Conservation (phyloP, 1,284 basidiomycete species). For the Abortiporus biennis region DNA sequence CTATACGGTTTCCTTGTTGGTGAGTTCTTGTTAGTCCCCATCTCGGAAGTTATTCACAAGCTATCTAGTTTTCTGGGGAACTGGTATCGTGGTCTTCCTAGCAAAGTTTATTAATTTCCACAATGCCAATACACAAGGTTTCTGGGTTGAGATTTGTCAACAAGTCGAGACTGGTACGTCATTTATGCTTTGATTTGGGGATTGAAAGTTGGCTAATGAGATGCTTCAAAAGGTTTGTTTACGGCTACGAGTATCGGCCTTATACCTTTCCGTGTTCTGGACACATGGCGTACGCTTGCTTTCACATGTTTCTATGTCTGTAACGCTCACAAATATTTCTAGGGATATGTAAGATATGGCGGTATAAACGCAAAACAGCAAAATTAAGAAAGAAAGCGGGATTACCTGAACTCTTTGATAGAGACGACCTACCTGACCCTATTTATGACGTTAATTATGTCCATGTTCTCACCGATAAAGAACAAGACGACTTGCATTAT, state of each 20-base stretch:
- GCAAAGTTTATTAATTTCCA: slow-evolving; percentile 65
- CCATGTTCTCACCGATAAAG: slow-evolving; percentile 67
- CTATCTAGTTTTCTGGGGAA: slow-evolving; percentile 62
- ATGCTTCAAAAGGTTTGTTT: slow-evolving; percentile 51
- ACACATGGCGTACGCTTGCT: slow-evolving; percentile 66
- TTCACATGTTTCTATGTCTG: not conserved
- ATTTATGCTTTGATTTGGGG: slow-evolving; percentile 1
- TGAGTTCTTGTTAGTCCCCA: slow-evolving; percentile 24
- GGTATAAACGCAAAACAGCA: slow-evolving; percentile 55
- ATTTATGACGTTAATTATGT: slow-evolving; percentile 68
- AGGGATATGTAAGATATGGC: slow-evolving; percentile 75
- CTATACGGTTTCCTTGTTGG: slow-evolving; percentile 79
- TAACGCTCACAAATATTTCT: slow-evolving; percentile 1
- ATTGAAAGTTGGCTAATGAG: slow-evolving; percentile 1
- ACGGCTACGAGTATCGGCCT: slow-evolving; percentile 73
- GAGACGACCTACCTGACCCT: slow-evolving; percentile 77
- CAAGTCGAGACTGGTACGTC: slow-evolving; percentile 69
- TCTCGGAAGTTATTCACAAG: no score
- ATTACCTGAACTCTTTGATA: slow-evolving; percentile 63
- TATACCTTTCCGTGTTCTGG: slow-evolving; percentile 70
- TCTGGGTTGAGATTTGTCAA: slow-evolving; percentile 74
- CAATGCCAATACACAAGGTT: slow-evolving; percentile 55
- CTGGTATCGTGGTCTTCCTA: slow-evolving; percentile 76
- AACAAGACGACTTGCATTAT: slow-evolving; percentile 63
- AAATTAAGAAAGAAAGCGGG: slow-evolving; percentile 52